Conservation (phyloP, 2,329 filamentous ascomycete genomes). For the Fusarium falciforme region DNA sequence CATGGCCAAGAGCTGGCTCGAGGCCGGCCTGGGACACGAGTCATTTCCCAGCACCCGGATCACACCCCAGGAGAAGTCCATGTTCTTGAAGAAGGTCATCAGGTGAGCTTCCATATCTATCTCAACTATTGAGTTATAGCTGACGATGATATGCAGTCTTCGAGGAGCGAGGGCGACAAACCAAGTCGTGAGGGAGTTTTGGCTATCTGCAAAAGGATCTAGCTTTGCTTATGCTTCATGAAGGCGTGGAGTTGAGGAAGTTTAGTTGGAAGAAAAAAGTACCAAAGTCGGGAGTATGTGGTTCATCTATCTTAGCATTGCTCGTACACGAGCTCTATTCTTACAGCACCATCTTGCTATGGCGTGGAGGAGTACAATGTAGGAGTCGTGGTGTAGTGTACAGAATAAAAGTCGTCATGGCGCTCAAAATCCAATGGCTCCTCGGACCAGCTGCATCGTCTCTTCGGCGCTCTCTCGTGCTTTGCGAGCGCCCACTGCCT, state of each 20-base stretch:
- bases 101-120: conserved; percentile 53
- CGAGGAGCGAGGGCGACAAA: conserved; percentile 74
- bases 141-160: conserved; percentile 55
- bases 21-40: conserved; percentile 66
- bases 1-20: conserved; percentile 70
- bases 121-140: too few species aligned
- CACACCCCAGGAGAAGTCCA: conserved; percentile 66
- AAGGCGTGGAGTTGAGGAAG: conserved; percentile 6
- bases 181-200: conserved; percentile 77
- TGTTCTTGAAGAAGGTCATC: conserved; percentile 75
- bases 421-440: conserved; percentile 61
- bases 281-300: not conserved
- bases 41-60: conserved; percentile 71
- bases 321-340: conserved; percentile 1
- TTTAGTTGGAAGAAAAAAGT: not conserved
- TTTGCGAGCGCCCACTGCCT: conserved; percentile 66
- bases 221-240: conserved; percentile 71
- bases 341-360: conserved; percentile 1
- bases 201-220: conserved; percentile 73
- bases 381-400: not conserved
- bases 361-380: not conserved
- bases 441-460: conserved; percentile 66
- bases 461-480: conserved; percentile 71
- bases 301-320: not conserved
- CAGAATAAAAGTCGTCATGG: conserved; percentile 1